Percentiles rank a stretch among this genome's conserved stretches.
These are phyloP conservation scores for Triticum monococcum DNA, from an alignment of 176 grass and related monocot species.

Conservation along the genomic window DNA sequence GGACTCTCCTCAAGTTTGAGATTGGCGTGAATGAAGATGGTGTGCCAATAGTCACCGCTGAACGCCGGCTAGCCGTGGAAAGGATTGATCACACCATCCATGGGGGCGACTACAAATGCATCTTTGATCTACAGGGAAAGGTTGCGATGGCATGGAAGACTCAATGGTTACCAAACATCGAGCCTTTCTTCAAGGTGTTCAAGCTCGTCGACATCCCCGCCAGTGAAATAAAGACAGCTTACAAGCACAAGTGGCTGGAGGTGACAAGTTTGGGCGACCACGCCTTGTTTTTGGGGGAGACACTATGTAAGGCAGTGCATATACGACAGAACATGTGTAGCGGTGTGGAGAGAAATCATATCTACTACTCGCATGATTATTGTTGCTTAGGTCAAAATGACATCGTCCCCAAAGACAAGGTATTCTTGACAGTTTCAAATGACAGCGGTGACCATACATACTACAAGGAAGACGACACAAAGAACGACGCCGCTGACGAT, in stretches of 20 bases:
- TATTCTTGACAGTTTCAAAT: no score
- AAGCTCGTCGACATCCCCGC: neutral
- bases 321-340: neutral
- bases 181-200: neutral
- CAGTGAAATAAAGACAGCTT: neutral
- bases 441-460: neutral
- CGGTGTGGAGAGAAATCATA: neutral
- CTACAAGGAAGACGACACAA: neutral
- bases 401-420: no score
- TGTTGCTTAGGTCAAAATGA: no score
- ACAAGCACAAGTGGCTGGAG: neutral
- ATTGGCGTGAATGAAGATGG: neutral
- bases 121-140: neutral
- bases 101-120: neutral
- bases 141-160: neutral
- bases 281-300: neutral
- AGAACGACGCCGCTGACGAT: neutral
- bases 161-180: neutral
- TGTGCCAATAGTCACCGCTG: neutral
- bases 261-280: neutral
- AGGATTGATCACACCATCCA: no score
- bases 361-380: neutral
- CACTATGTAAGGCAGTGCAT: neutral
- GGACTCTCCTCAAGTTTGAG: no score
- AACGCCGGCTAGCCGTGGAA: no score